Conservation (phyloP, 495 filamentous ascomycete genomes). For the Jackrogersella multiformis region DNA sequence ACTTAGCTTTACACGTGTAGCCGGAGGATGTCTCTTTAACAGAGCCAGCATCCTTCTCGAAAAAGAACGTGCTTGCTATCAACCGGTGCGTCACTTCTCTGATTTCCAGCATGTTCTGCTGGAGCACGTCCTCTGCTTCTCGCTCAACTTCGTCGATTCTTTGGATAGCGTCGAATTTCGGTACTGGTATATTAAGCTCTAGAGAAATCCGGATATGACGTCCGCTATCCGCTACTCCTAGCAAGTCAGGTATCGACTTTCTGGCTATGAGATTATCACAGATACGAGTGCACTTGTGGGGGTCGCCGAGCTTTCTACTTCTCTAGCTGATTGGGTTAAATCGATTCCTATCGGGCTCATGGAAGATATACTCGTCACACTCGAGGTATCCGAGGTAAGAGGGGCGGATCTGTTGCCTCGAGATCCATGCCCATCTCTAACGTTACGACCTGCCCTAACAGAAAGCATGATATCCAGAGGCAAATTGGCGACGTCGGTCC, state of each 20-base stretch:
- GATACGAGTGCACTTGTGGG: not conserved
- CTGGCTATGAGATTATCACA: not conserved
- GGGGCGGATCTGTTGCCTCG: not conserved
- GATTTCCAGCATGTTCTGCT: constrained; percentile 2
- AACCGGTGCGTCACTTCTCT: not conserved
- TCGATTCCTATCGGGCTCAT: not conserved
- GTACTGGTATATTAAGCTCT: not conserved
- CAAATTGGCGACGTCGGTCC: not conserved
- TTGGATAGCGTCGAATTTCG: constrained; percentile 5
- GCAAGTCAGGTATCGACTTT: not conserved
- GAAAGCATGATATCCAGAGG: constrained; percentile 4
- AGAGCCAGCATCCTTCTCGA: constrained; percentile 2
- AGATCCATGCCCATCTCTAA: not conserved
- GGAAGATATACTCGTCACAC: too few relatives aligned
- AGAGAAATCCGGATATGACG: constrained; percentile 1
- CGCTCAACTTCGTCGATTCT: constrained; percentile 1
- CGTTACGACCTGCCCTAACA: not conserved
- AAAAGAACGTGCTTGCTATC: constrained; percentile 3
- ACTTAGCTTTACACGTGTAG: constrained; percentile 1
- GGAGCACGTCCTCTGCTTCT: not conserved
- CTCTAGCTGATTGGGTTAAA: not conserved
- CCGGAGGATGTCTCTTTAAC: not conserved
- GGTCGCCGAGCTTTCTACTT: not conserved
- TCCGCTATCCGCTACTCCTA: not conserved
- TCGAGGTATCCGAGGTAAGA: not conserved